phyloP scores from a whole-genome alignment of 2,329 filamentous ascomycete genomes.

The Coniochaeta sp. region DNA sequence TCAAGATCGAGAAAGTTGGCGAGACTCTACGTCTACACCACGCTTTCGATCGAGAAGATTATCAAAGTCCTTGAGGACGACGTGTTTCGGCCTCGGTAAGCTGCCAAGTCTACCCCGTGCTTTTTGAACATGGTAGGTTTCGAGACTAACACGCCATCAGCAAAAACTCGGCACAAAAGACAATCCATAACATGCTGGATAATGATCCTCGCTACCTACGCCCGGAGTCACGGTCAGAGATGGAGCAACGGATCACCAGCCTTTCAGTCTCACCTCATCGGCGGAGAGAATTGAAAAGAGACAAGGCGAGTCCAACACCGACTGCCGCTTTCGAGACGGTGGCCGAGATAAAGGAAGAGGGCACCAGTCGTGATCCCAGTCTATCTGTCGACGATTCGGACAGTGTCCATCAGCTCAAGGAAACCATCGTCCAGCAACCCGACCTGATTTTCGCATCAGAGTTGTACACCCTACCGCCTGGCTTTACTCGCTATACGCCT shows the following conservation, averaged over 20 bases:
- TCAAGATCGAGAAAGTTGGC: slow-evolving; percentile 46
- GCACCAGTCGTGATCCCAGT: not conserved
- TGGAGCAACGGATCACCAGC: slow-evolving; percentile 41
- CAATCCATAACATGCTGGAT: slow-evolving; percentile 47
- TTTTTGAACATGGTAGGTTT: not conserved
- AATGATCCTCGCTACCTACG: slow-evolving; percentile 53
- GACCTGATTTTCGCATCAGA: not conserved
- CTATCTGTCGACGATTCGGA: not conserved
- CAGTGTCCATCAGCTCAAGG: not conserved
- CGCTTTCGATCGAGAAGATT: slow-evolving; percentile 43
- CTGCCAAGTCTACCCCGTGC: slow-evolving; percentile 1
- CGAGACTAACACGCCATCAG: slow-evolving; percentile 21
- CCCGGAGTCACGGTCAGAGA: slow-evolving; percentile 42
- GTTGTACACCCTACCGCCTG: not conserved
- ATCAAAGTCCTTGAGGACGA: slow-evolving; percentile 38
- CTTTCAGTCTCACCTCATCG: slow-evolving; percentile 32
- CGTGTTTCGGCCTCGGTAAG: slow-evolving; percentile 39
- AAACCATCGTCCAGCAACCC: not conserved
- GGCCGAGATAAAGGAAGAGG: slow-evolving; percentile 5
- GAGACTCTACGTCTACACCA: slow-evolving; percentile 51
- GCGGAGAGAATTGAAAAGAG: slow-evolving; percentile 10
- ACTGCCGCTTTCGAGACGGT: not conserved
- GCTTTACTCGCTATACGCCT: not conserved
- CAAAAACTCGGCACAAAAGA: slow-evolving; percentile 53
- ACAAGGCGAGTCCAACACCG: not conserved